These are phyloP conservation scores for Gonapodya prolifera DNA, from an alignment of 192 early-diverging fungal species.

Conservation along the genomic window DNA sequence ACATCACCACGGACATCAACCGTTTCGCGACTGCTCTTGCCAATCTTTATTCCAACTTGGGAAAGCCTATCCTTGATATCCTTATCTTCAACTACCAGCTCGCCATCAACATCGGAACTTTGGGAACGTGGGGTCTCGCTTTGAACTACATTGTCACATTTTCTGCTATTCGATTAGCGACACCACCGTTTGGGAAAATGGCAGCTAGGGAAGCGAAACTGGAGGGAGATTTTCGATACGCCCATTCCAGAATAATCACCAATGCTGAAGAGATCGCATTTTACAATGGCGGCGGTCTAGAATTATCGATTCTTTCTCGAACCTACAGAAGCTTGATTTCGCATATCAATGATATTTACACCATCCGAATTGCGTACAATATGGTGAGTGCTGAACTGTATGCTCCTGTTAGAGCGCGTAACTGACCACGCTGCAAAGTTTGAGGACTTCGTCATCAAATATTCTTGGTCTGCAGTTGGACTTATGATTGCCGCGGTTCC, in stretches of 20 bases:
- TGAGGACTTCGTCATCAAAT: constrained; percentile 92
- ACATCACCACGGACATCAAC: constrained; percentile 40
- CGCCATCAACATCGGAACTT: constrained; percentile 22
- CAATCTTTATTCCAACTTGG: constrained; percentile 61
- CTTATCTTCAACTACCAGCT: constrained; percentile 63
- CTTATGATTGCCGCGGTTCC: constrained; percentile 71
- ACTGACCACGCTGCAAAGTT: background rate
- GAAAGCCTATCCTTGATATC: constrained; percentile 61
- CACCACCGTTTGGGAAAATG: constrained; percentile 31
- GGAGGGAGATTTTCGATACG: constrained; percentile 28
- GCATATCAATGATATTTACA: constrained; percentile 42
- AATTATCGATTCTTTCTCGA: constrained; percentile 25
- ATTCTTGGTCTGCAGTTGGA: constrained; percentile 87
- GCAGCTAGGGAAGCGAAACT: constrained; percentile 31
- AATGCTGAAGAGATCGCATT: constrained; percentile 37
- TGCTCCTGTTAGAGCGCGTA: background rate
- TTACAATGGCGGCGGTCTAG: constrained; percentile 29
- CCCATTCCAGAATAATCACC: constrained; percentile 28
- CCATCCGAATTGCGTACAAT: constrained; percentile 36
- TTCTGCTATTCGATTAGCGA: constrained; percentile 19
- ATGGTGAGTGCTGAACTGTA: constrained; percentile 19
- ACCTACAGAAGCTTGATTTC: constrained; percentile 30
- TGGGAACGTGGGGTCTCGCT: constrained; percentile 21
- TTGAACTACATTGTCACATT: constrained; percentile 27
- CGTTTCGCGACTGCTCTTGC: constrained; percentile 55